Evolutionary conservation across 352 stramenopile genomes (phyloP), one percentile per base, ranked within the genome.

Genomic region (Plasmopara viticola): DNA sequence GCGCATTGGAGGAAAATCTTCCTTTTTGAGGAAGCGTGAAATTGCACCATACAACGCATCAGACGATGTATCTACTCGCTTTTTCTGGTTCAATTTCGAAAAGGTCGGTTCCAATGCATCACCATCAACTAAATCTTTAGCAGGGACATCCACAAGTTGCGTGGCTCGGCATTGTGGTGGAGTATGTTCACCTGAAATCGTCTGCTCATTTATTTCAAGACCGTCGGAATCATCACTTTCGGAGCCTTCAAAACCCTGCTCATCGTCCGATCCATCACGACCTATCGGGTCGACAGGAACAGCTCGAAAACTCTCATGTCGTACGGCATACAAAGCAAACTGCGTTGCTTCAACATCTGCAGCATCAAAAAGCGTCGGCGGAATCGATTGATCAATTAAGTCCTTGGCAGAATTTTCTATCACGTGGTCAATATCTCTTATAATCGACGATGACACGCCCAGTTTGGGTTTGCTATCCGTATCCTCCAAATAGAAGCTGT

Each of bases 1-100:
- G 3, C 58, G 66, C 0, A 84, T 49, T 1, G 81, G 81, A 37
- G 78, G 70, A 20, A 84, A 82, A 47, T 91, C 81, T 9, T 86
- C 72, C 12, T 66, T 68, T 18, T 70, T 68, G 13, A 91, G 50
- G 46, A 89, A 88, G 0, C 78, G 74, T 49, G 78, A 65, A 15
- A 89, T 70, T 15, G 62, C 62, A 10, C 74, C 76, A 42, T 82
- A 89, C 0, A 78, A 50, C 17, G 70, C 72, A 51, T 86, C 78
- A 4, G 29, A 58, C 0, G 78, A 88, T 0, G 63, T 69, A 47
- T 84, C 78, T 10, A 82, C 51, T 62, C 31, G 67, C 50, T 41
- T 69, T 30, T n/a, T 40, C 2, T 47, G 45, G 1, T 65, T 54
- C 12, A 44, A 17, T 14, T 57, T 62, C 7, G 53, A 44, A 20